These are phyloP conservation scores for Xerocomus potaroensis DNA, from an alignment of 768 basidiomycete species.

Conservation along the genomic window DNA sequence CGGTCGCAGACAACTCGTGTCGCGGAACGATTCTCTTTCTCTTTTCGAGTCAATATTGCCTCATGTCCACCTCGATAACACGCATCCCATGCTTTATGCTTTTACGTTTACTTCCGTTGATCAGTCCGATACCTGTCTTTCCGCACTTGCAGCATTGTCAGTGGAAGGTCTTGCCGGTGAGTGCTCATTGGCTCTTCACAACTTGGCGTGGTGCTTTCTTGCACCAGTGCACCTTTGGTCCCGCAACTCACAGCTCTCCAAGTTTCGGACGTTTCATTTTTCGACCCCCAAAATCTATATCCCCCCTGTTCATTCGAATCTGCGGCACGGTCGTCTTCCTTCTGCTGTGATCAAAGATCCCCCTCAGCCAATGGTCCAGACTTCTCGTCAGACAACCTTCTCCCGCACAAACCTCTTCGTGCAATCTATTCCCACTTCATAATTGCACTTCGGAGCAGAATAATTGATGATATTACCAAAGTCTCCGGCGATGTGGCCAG, in stretches of 20 bases:
- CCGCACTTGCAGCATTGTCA: constrained; percentile 34
- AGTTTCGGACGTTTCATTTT: constrained; percentile 44
- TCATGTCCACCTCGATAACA: constrained; percentile 43
- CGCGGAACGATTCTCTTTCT: constrained; percentile 33
- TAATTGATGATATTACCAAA: constrained; percentile 49
- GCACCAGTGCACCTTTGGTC: constrained; percentile 3
- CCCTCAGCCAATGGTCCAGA: constrained; percentile 14
- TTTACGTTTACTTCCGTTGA: constrained; percentile 46
- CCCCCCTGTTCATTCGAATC: constrained; percentile 52
- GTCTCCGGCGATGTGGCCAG: constrained; percentile 31
- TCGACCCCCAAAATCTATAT: constrained; percentile 47
- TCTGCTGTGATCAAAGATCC: constrained; percentile 29
- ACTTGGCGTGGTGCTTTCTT: not conserved
- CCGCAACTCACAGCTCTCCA: constrained; percentile 10
- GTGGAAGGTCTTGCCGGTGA: constrained; percentile 52
- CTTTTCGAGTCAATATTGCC: constrained; percentile 51
- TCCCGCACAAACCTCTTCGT: constrained; percentile 47
- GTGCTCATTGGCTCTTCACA: constrained; percentile 21
- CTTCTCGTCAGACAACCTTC: constrained; percentile 33
- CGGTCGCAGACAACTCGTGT: constrained; percentile 48
- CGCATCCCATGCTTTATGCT: constrained; percentile 49
- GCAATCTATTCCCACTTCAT: constrained; percentile 45
- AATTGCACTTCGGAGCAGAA: constrained; percentile 53
- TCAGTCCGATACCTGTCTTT: constrained; percentile 27
- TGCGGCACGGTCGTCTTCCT: constrained; percentile 35